A percentile compares a stretch with the other conserved stretches of the same genome.
phyloP scores from a whole-genome alignment of 257 asterid species.

The Solanum phureja region DNA sequence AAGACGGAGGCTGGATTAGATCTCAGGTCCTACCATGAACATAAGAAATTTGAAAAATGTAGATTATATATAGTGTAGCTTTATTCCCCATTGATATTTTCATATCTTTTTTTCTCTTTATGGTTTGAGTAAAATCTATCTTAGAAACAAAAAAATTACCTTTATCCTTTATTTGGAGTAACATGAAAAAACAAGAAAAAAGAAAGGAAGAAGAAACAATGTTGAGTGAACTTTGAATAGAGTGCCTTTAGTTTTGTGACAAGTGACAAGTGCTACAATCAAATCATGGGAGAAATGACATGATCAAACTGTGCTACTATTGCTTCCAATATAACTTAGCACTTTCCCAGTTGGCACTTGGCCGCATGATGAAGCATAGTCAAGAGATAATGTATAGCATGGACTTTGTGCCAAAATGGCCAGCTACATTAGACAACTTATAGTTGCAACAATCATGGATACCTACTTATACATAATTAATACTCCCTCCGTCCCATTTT shows the following conservation, averaged over 20 bases:
- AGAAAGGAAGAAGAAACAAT: neutral
- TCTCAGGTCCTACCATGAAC: neutral
- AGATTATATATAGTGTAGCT: neutral
- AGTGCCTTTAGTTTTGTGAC: neutral
- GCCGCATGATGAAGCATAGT: neutral
- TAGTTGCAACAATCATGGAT: neutral
- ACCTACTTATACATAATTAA: neutral
- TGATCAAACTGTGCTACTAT: neutral
- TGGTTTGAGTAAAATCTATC: neutral
- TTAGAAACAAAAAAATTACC: neutral
- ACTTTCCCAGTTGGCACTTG: neutral
- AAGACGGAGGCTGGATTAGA: neutral
- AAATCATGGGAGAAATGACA: neutral
- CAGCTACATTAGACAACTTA: neutral
- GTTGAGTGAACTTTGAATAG: neutral
- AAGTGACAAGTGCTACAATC: neutral
- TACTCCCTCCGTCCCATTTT: no score
- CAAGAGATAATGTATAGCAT: neutral
- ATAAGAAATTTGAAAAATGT: neutral
- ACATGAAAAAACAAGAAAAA: neutral
- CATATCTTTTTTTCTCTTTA: neutral
- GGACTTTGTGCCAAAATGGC: neutral
- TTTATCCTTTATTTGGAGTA: neutral
- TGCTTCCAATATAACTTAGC: neutral
- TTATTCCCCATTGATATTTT: neutral